phyloP scores from a whole-genome alignment of 768 basidiomycete genomes.

The Lactarius deliciosus region DNA sequence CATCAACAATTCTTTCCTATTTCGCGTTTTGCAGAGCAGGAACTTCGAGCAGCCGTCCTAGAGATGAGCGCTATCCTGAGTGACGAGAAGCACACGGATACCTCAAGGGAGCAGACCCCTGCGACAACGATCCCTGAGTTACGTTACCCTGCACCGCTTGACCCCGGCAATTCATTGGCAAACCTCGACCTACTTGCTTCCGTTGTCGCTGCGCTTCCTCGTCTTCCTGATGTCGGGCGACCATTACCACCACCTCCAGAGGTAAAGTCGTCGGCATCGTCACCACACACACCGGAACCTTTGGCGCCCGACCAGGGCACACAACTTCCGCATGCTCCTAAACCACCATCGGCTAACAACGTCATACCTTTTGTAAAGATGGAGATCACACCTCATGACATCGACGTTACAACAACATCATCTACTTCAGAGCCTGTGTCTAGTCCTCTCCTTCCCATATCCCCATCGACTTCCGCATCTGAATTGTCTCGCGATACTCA shows the following conservation, averaged over 20 bases:
- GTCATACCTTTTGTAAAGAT: constrained; percentile 15
- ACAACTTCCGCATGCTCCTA: neutral
- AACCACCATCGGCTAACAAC: neutral
- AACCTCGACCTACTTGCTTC: constrained; percentile 26
- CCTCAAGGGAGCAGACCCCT: constrained; percentile 21
- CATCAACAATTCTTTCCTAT: constrained; percentile 22
- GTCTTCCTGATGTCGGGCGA: constrained; percentile 15
- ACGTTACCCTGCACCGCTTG: constrained; percentile 5
- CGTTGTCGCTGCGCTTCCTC: constrained; percentile 25
- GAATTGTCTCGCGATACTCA: constrained; percentile 21
- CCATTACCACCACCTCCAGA: constrained; percentile 7
- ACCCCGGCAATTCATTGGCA: constrained; percentile 8
- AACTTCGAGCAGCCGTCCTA: constrained; percentile 22
- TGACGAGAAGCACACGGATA: constrained; percentile 5
- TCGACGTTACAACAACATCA: constrained; percentile 22
- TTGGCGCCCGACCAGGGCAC: neutral
- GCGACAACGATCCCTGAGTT: constrained; percentile 8
- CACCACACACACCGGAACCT: constrained; percentile 6
- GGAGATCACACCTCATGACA: constrained; percentile 20
- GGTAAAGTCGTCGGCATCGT: constrained; percentile 6
- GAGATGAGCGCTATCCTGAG: constrained; percentile 23
- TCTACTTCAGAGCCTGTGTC: constrained; percentile 24
- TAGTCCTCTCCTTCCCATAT: constrained; percentile 26
- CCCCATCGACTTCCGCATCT: constrained; percentile 26
- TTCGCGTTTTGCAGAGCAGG: constrained; percentile 24